Base-by-base conservation (phyloP, 352 stramenopile genomes). In the Pythium aristosporum region DNA sequence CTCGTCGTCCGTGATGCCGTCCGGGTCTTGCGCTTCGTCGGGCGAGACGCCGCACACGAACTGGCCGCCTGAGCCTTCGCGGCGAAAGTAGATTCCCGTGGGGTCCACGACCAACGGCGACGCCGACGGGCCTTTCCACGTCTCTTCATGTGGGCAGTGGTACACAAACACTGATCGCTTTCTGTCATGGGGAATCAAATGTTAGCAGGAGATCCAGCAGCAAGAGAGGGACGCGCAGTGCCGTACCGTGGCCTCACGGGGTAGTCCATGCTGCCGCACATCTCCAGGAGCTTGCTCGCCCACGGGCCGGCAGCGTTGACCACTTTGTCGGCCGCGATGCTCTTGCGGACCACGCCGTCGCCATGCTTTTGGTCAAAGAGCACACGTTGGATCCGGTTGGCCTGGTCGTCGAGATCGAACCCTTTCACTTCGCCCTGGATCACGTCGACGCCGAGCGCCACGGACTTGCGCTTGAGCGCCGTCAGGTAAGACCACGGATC, bases 81-180 rank as follows among this genome's bases (percentile, higher is more conserved):
- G 86, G 41, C 86, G 82, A 50, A 95, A 91, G 73, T 93, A 93
- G 30, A 93, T 82, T 43, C 86, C 86, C 9, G 73, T 88, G 2
- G 79, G 74, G 36, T 95, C 86, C 10, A 95, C 77, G 0, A 94
- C 80, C 13, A 94, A 71, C 1, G 86, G 86, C 2, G 82, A 87
- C 5, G 80, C 80, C 1, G 80, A 68, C 1, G 82, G 57, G 1
- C 84, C 84, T 32, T 81, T 89, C 86, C 84, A 94, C 21, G 76
- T 82, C n/a, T 87, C 74, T 46, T 89, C 80, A 18, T 87, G 74
- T 2, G 77, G 77, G 52, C 84, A 95, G 49, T 91, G 82, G 69
- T 82, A 93, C 13, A 85, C 78, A 30, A 95, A 95, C 54, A 93
- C 70, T 23, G 70, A 85, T 42, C 87, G 87, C 49, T 95, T 95